phyloP scores from a whole-genome alignment of 805 yeast genomes.

The Teunomyces stri region DNA sequence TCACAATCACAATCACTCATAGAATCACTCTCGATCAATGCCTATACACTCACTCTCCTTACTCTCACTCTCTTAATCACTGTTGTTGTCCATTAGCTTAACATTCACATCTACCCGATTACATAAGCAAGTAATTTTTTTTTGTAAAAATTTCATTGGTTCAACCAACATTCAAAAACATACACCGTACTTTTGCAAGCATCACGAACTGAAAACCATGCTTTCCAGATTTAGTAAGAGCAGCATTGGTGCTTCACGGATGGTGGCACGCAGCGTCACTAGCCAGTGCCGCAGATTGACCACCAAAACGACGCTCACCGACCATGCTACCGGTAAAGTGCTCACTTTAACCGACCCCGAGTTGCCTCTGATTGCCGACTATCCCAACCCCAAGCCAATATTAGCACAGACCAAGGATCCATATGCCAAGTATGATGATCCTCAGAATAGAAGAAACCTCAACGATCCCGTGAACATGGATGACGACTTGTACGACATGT shows the following conservation, averaged over 20 bases:
- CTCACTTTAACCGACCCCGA: conserved; percentile 41
- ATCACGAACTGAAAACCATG: conserved; percentile 14
- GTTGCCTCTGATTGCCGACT: conserved; percentile 50
- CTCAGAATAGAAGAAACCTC: conserved; percentile 74
- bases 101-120: too few relatives aligned
- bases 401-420: conserved; percentile 70
- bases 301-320: conserved; percentile 37
- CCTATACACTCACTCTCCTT: too few relatives aligned
- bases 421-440: conserved; percentile 72
- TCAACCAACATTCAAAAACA: conserved; percentile 3
- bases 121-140: conserved; percentile 6
- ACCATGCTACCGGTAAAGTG: conserved; percentile 38
- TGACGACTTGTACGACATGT: conserved; percentile 73
- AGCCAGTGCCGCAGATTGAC: conserved; percentile 20
- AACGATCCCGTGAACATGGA: conserved; percentile 69
- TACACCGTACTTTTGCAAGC: not conserved
- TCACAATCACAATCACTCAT: too few relatives aligned
- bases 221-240: conserved; percentile 28
- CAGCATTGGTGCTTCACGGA: conserved; percentile 9
- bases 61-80: too few relatives aligned
- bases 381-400: conserved; percentile 58
- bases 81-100: too few relatives aligned
- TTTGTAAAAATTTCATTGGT: conserved; percentile 6
- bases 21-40: too few relatives aligned
- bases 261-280: conserved; percentile 8